Conservation (phyloP, 2,329 filamentous ascomycete genomes). For the Cercospora sojina region DNA sequence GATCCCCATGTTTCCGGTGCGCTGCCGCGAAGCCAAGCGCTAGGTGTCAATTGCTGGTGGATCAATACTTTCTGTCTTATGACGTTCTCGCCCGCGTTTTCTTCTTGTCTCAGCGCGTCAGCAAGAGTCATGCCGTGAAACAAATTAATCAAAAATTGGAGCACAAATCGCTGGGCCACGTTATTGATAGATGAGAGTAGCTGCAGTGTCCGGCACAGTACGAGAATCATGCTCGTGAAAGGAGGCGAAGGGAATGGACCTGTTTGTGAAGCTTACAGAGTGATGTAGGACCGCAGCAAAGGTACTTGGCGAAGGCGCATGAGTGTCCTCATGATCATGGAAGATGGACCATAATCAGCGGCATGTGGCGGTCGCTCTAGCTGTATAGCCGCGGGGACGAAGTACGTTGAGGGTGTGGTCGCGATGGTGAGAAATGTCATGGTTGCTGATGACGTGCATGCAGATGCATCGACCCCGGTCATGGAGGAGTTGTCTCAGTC, state of each 20-base stretch:
- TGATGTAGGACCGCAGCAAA: conserved; percentile 1
- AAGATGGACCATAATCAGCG: background rate
- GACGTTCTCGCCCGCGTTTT: conserved; percentile 4
- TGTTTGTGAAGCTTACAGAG: conserved; percentile 8
- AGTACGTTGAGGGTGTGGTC: conserved; percentile 11
- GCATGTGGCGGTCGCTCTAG: conserved; percentile 7
- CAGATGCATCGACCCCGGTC: conserved; percentile 11
- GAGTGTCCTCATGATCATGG: conserved; percentile 5
- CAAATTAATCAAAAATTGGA: conserved; percentile 1
- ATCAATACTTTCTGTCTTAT: background rate
- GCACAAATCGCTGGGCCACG: conserved; percentile 8
- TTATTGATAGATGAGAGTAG: conserved; percentile 1
- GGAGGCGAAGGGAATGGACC: background rate
- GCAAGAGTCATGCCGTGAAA: conserved; percentile 8
- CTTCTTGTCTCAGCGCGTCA: background rate
- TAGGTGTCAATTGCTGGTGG: background rate
- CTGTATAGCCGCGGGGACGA: conserved; percentile 2
- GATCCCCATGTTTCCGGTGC: background rate
- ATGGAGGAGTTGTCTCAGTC: background rate
- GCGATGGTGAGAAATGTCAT: conserved; percentile 6
- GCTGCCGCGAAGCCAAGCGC: background rate
- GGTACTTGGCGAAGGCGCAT: background rate
- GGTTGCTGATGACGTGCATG: conserved; percentile 14
- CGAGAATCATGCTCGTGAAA: conserved; percentile 8
- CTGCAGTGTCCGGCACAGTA: conserved; percentile 1